Base-by-base conservation (phyloP, 345 rosid genomes). In the Eucalyptus curtisii region DNA sequence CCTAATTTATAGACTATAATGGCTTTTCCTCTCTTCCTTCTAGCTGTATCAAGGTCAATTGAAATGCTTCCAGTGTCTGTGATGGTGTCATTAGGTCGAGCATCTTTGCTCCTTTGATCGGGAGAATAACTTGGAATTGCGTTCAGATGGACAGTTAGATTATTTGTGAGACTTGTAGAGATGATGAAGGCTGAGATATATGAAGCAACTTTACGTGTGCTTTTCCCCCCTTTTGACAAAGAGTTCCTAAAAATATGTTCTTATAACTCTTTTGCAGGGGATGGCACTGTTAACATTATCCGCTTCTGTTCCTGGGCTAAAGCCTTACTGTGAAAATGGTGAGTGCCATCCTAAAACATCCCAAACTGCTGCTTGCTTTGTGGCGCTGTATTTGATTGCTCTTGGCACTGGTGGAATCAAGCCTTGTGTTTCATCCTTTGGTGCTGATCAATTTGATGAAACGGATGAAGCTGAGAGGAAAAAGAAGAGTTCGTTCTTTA, bases 371-470 rank as follows among this genome's bases (percentile, higher is more conserved):
- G 92, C 90, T 49, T 94, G 92, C 94, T 97, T 97, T 66, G 86
- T 92, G 40, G 97, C 98, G 5, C 95, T 98, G 55, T 97, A 97
- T 89, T 50, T 97, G 93, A 97, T 98, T 25, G 99, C 99, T 88
- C 95, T 98, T 9, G 99, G 98, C 81, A 97, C 98, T 10, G 99
- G 99, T 25, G 99, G 99, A 80, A 98, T 98, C 90, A 98, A 98
- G 91, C 99, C 99, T 19, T 98, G 99, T 86, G 98, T 98, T 81
- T 98, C 99, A 14, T 98, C 99, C 88, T 96, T 97, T 52, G 99
- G 98, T 40, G 99, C 99, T 1, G 99, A 98, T 90, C 99, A 97
- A 89, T 98, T 98, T 76, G 99, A 98, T 86, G 99, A 98, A 88
- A 94, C 91, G 50, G 96, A 98, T 71, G 98, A 95, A 19, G 37